Evolutionary conservation across 2,329 filamentous ascomycete species (phyloP), one percentile per base, ranked within the genome.

Genomic region (Drechslerella dactyloides): DNA sequence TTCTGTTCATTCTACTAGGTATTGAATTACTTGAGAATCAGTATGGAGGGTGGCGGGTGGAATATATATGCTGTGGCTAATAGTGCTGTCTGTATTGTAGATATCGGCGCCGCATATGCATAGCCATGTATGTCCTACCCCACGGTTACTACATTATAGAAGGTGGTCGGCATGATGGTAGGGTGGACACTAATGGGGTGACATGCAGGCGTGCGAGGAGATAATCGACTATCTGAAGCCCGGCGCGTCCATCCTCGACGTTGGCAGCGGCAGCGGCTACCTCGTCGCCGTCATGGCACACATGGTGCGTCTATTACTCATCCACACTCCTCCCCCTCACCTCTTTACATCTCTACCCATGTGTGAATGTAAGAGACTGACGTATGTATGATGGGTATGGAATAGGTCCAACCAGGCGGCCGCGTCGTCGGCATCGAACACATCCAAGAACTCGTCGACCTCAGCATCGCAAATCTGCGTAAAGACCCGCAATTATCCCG

Each of bases 261-360:
- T 93, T 69, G 90, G 90, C 1, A 89, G 86, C 52, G 90, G 90
- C 0, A 89, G 86, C 1, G 90, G 90, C 0, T 97, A 97, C 78
- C 82, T 99, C 11, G 96, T 92, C 3, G 91, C 96, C 76, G 87
- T 97, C 0, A 80, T 97, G 6, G 93, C 92, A 0, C 90, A 93
- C 78, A 83, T 96, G 0, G 88, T 89, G 0, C 77, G 23, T 40
- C 74, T 19, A 19, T 13, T 13, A 15, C 11, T 42, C 4, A 15
- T 13, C 15, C 37, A 6, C 37, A 15, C 37, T 54, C 24, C n/a
- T 50, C 15, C 70, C 42, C 52, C n/a, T 15, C 23, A 17, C n/a
- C 23, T 57, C 8, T 7, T 24, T 24, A 37, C 42, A 13, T 11
- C 37, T 50, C 21, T 50, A 19, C 48, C 53, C 2, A 56, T 48